phyloP scores from a whole-genome alignment of 257 asterid species.

The Solanum lycopersicoides region DNA sequence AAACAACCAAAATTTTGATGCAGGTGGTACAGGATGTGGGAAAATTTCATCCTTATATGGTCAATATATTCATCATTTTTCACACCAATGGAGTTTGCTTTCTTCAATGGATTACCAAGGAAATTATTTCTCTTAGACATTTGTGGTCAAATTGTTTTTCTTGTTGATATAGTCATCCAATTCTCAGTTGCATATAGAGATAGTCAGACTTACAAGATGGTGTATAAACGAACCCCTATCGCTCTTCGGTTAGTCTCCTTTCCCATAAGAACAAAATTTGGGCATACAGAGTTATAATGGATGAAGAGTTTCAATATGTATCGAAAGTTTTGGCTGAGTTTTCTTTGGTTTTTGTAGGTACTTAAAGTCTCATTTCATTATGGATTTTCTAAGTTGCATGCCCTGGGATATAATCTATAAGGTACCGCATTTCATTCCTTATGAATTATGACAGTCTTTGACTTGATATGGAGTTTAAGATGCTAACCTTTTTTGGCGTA shows the following conservation, averaged over 20 bases:
- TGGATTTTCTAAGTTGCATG: conserved; percentile 50
- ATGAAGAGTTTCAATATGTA: background rate
- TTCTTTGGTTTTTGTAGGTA: conserved; percentile 25
- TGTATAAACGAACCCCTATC: conserved; percentile 37
- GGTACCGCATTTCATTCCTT: conserved; percentile 8
- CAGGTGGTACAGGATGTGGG: conserved; percentile 71
- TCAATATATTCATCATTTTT: conserved; percentile 65
- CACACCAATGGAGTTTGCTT: conserved; percentile 74
- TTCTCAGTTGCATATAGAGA: conserved; percentile 60
- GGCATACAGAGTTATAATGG: background rate
- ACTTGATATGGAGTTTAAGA: background rate
- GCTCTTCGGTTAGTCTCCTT: conserved; percentile 36
- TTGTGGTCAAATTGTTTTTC: conserved; percentile 60
- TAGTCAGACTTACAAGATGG: conserved; percentile 50
- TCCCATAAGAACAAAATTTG: background rate
- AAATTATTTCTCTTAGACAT: conserved; percentile 53
- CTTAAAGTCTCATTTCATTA: conserved; percentile 36
- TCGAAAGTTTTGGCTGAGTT: background rate
- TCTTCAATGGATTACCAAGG: conserved; percentile 62
- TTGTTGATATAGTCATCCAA: conserved; percentile 47
- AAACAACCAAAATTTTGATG: background rate
- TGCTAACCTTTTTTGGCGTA: too few species aligned
- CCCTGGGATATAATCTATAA: conserved; percentile 73
- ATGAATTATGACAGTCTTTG: background rate
- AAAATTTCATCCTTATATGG: conserved; percentile 57